A percentile compares a stretch with the other conserved stretches of the same genome.
phyloP scores from a whole-genome alignment of 106 monocot species.

The Iris macrosiphon region DNA sequence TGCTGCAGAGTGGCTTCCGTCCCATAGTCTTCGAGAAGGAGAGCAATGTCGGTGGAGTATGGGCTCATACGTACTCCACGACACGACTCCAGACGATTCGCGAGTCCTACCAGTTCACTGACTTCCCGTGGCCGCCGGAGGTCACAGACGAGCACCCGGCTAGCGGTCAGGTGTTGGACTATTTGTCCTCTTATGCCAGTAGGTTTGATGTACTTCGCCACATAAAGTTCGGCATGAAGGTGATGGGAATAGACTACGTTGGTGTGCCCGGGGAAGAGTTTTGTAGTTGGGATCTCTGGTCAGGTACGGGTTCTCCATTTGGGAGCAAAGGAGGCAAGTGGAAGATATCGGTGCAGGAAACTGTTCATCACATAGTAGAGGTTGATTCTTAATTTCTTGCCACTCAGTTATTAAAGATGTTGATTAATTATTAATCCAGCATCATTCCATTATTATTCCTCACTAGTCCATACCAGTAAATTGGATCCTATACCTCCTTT shows the following conservation, averaged over 20 bases:
- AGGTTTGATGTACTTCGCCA: slow-evolving; percentile 13
- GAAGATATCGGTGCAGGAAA: slow-evolving; percentile 26
- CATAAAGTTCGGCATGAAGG: slow-evolving; percentile 21
- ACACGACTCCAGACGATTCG: slow-evolving; percentile 26
- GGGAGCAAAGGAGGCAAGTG: slow-evolving; percentile 20
- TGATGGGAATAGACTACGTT: slow-evolving; percentile 32
- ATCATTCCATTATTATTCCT: too few species aligned
- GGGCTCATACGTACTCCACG: slow-evolving; percentile 4
- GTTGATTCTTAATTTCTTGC: background rate
- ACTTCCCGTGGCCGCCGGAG: slow-evolving; percentile 14
- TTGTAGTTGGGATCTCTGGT: slow-evolving; percentile 29
- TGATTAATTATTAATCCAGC: too few species aligned
- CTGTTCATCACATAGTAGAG: too few species aligned
- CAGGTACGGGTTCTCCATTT: slow-evolving; percentile 38
- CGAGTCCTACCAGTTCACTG: slow-evolving; percentile 1
- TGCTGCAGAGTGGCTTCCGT: slow-evolving; percentile 22
- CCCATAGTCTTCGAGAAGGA: slow-evolving; percentile 41
- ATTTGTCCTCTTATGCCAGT: slow-evolving; percentile 5
- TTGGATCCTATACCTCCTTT: too few species aligned
- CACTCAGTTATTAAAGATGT: background rate
- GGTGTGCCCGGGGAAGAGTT: slow-evolving; percentile 24
- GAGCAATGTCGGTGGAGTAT: slow-evolving; percentile 3
- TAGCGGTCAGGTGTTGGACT: background rate
- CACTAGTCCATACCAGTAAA: too few species aligned
- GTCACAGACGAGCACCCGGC: background rate